Conservation (phyloP, 2,329 filamentous ascomycete species). For the Calonectria pauciramosa region DNA sequence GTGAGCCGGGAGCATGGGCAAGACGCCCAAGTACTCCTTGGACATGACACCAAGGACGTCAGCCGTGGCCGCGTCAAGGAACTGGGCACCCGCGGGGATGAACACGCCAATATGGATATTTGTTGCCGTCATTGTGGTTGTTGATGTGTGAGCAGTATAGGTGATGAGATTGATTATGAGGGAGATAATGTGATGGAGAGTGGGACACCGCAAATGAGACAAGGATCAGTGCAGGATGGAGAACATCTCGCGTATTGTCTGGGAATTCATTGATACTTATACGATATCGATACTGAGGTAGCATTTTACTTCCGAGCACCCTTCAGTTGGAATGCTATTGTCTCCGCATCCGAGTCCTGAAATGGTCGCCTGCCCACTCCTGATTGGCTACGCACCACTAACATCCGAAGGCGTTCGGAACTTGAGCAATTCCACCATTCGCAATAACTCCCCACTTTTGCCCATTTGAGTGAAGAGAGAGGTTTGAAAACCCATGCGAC, state of each 20-base stretch:
- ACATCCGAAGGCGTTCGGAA: slow-evolving; percentile 39
- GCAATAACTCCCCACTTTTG: neutral
- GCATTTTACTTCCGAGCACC: neutral
- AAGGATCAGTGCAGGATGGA: neutral
- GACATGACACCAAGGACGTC: slow-evolving; percentile 64
- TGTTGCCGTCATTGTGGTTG: slow-evolving; percentile 34
- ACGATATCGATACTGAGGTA: neutral
- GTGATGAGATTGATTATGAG: neutral
- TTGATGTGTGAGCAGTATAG: neutral
- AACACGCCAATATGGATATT: slow-evolving; percentile 64
- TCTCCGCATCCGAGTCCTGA: slow-evolving; percentile 22
- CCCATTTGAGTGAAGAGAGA: neutral
- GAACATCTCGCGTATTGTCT: neutral
- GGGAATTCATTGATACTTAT: neutral
- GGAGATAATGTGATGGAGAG: neutral
- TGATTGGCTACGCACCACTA: slow-evolving; percentile 39
- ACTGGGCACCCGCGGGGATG: slow-evolving; percentile 60
- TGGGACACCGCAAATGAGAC: neutral
- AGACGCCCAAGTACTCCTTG: slow-evolving; percentile 56
- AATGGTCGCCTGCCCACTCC: slow-evolving; percentile 24
- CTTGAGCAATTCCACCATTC: slow-evolving; percentile 8
- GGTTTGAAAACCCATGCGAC: neutral
- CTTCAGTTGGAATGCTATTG: slow-evolving; percentile 20
- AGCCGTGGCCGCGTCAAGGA: slow-evolving; percentile 65
- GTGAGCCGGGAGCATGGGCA: slow-evolving; percentile 52